These are phyloP conservation scores for Arthrobotrys pseudoclavata DNA, from an alignment of 2,329 filamentous ascomycete species.

Conservation along the genomic window DNA sequence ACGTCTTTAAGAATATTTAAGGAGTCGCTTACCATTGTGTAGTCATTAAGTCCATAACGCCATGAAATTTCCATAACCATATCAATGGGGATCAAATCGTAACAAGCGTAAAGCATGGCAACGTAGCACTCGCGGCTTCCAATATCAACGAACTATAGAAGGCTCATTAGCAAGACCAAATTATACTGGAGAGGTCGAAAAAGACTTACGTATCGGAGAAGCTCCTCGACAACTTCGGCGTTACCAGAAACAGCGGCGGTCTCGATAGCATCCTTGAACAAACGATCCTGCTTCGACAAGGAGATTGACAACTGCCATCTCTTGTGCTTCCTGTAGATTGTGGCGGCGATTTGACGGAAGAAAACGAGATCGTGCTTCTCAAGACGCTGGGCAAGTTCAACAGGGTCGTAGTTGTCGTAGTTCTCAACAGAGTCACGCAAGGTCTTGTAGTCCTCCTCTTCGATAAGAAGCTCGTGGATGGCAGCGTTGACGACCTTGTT, in stretches of 20 bases:
- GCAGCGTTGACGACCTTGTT: slow-evolving; percentile 98
- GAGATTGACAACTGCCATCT: slow-evolving; percentile 99
- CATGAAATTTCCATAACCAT: slow-evolving; percentile 95
- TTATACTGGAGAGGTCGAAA: not conserved
- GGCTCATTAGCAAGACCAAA: slow-evolving; percentile 64
- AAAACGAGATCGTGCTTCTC: slow-evolving; percentile 99
- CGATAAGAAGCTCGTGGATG: slow-evolving; percentile 96
- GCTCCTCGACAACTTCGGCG: slow-evolving; percentile 91
- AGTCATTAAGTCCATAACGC: slow-evolving; percentile 93
- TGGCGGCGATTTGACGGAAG: slow-evolving; percentile 98
- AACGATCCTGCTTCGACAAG: slow-evolving; percentile 97
- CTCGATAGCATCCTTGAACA: slow-evolving; percentile 99
- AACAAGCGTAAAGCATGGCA: slow-evolving; percentile 99
- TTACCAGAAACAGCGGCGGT: slow-evolving; percentile 93
- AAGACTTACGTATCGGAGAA: slow-evolving; percentile 91
- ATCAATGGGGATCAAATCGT: slow-evolving; percentile 94
- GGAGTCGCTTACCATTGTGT: slow-evolving; percentile 78
- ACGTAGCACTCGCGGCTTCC: slow-evolving; percentile 99
- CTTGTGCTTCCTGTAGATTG: slow-evolving; percentile 99
- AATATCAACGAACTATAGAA: slow-evolving; percentile 91
- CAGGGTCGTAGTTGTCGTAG: slow-evolving; percentile 98
- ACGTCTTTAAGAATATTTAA: not conserved
- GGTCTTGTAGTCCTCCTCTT: slow-evolving; percentile 99
- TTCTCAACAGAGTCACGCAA: slow-evolving; percentile 97
- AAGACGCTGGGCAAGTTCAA: slow-evolving; percentile 88